These are phyloP conservation scores for Penicillium paxilli DNA, from an alignment of 495 filamentous ascomycete genomes.

Conservation along the genomic window DNA sequence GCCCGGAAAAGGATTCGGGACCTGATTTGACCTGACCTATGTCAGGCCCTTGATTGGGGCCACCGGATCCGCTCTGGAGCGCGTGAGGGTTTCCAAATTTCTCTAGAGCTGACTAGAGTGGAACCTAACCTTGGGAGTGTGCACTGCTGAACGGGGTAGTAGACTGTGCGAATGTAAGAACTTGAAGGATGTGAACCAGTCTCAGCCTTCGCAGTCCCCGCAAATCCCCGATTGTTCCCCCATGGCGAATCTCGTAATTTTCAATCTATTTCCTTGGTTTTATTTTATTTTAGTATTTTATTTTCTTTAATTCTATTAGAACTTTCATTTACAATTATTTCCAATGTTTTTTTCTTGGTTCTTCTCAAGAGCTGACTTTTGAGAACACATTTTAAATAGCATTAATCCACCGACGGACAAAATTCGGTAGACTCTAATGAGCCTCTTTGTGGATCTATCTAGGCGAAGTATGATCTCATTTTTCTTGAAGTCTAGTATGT, in stretches of 20 bases:
- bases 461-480: not conserved
- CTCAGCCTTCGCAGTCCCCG: not conserved
- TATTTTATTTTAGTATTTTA: no score
- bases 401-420: no score
- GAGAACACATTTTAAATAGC: no score
- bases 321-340: no score
- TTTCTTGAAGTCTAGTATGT: not conserved
- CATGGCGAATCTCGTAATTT: not conserved
- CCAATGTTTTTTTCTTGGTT: no score
- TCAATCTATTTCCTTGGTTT: not conserved
- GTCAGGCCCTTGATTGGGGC: slow-evolving; percentile 17
- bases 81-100: not conserved
- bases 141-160: no score
- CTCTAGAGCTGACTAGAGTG: not conserved
- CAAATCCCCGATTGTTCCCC: not conserved
- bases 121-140: not conserved
- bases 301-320: no score
- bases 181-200: no score
- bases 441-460: not conserved
- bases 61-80: slow-evolving; percentile 3
- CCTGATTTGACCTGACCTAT: slow-evolving; percentile 19
- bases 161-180: no score
- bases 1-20: slow-evolving; percentile 2
- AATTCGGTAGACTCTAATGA: no score
- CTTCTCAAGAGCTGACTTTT: no score